Percentiles rank a stretch among this genome's conserved stretches.
Evolutionary conservation across 805 yeast genomes (phyloP).

Genomic region (Cyberlindnera samutprakarnensis): DNA sequence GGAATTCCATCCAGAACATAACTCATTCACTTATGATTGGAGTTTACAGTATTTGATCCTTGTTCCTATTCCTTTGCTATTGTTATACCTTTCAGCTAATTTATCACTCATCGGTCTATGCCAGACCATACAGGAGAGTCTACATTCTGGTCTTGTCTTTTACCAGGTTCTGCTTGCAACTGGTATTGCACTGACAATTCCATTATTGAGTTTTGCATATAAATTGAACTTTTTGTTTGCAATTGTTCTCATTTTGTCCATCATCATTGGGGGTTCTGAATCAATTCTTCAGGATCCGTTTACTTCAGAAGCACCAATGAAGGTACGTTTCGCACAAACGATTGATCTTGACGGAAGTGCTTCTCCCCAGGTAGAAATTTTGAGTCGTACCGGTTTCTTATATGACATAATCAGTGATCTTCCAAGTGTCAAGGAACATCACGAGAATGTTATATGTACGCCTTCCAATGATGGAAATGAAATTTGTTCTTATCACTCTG

Average conservation of each 20-base stretch:
- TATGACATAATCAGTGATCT: conserved; percentile 44
- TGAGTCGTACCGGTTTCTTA: conserved; percentile 45
- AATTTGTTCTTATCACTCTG: conserved; percentile 41
- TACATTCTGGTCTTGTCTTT: conserved; percentile 32
- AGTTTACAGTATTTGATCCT: conserved; percentile 59
- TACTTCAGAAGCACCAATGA: conserved; percentile 55
- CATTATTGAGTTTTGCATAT: conserved; percentile 63
- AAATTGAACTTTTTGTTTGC: conserved; percentile 51
- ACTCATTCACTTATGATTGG: conserved; percentile 70
- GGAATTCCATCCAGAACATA: conserved; percentile 17
- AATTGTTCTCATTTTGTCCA: conserved; percentile 29
- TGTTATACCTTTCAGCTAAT: conserved; percentile 45
- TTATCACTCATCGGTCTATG: conserved; percentile 55
- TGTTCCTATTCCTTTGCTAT: conserved; percentile 56
- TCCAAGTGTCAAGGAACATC: conserved; percentile 48
- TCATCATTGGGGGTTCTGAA: conserved; percentile 30
- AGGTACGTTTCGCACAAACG: conserved; percentile 60
- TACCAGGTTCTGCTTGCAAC: conserved; percentile 28
- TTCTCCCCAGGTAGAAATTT: conserved; percentile 34
- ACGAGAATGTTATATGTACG: conserved; percentile 28
- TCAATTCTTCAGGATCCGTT: conserved; percentile 49
- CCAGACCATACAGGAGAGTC: conserved; percentile 67
- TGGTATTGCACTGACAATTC: conserved; percentile 34
- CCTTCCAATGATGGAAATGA: conserved; percentile 39
- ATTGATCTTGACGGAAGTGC: conserved; percentile 35